A percentile compares a stretch with the other conserved stretches of the same genome.
These are phyloP conservation scores for Debaryomyces udenii DNA, from an alignment of 1,139 yeast species.

Conservation along the genomic window DNA sequence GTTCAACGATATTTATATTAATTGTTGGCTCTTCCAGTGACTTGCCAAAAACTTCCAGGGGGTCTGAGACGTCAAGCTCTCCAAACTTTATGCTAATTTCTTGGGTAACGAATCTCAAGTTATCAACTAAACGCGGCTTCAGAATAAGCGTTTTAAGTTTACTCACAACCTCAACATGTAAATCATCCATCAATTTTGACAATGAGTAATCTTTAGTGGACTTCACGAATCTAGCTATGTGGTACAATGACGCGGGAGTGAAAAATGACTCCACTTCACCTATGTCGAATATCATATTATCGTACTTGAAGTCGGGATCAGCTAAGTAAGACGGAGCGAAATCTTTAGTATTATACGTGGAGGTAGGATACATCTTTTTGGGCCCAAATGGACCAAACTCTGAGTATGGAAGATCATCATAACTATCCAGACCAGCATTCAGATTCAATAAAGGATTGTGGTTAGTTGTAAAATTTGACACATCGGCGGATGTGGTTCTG, in stretches of 20 bases:
- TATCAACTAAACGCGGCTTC: conserved; percentile 41
- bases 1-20: conserved; percentile 35
- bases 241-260: conserved; percentile 38
- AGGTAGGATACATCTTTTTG: conserved; percentile 31
- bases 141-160: conserved; percentile 40
- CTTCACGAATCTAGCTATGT: conserved; percentile 33
- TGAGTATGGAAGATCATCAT: neutral
- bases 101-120: conserved; percentile 56
- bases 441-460: conserved; percentile 2
- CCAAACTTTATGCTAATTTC: conserved; percentile 51
- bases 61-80: conserved; percentile 25
- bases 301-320: conserved; percentile 53
- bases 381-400: neutral
- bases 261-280: conserved; percentile 44
- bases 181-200: conserved; percentile 57
- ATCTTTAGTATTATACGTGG: conserved; percentile 45
- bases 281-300: conserved; percentile 56
- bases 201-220: conserved; percentile 42
- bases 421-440: neutral
- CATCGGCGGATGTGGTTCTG: conserved; percentile 6
- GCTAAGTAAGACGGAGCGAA: conserved; percentile 44
- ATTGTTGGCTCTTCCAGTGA: conserved; percentile 25
- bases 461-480: conserved; percentile 3
- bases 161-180: conserved; percentile 64
- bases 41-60: conserved; percentile 20